phyloP scores from a whole-genome alignment of 768 basidiomycete genomes.

The Lactifluus hygrophoroides region DNA sequence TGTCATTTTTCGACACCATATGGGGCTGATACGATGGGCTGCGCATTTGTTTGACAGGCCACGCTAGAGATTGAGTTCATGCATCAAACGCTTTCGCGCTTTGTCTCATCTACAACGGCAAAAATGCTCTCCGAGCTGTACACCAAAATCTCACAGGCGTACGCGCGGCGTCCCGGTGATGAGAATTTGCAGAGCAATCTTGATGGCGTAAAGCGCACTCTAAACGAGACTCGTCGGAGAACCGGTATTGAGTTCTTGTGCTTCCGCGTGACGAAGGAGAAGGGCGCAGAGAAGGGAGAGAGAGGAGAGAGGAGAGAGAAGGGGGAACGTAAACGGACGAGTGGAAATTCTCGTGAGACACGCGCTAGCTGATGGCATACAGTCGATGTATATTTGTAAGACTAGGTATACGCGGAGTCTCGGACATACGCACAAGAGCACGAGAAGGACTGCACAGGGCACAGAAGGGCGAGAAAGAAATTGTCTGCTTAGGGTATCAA shows the following conservation, averaged over 20 bases:
- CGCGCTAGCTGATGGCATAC: not conserved
- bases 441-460: constrained; percentile 21
- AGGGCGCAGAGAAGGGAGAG: constrained; percentile 20
- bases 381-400: not conserved
- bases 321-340: constrained; percentile 6
- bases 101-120: constrained; percentile 74
- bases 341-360: constrained; percentile 2
- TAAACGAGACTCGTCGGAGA: constrained; percentile 79
- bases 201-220: constrained; percentile 84
- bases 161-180: constrained; percentile 75
- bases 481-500: not conserved
- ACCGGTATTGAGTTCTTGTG: constrained; percentile 95
- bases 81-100: constrained; percentile 89
- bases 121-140: constrained; percentile 87
- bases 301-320: constrained; percentile 16
- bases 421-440: constrained; percentile 28
- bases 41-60: constrained; percentile 45
- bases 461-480: not conserved
- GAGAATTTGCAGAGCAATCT: constrained; percentile 82
- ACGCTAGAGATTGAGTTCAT: constrained; percentile 99
- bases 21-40: not conserved
- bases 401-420: not conserved
- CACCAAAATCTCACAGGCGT: constrained; percentile 89
- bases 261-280: constrained; percentile 66
- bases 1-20: not conserved